phyloP scores from a whole-genome alignment of 805 yeast genomes.

The Vanderwaltozyma polyspora region DNA sequence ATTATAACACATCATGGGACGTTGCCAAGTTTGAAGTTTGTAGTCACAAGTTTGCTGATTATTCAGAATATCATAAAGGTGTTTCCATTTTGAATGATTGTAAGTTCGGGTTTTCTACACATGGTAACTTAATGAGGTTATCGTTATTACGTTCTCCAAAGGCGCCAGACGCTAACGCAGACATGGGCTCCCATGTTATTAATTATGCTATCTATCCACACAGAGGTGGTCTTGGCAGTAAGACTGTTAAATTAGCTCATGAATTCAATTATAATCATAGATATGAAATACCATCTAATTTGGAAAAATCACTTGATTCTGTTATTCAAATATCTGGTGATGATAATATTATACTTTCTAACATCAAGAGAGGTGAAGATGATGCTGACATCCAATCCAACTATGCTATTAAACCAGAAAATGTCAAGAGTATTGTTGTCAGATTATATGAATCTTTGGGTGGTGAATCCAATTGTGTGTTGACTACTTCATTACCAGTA shows the following conservation, averaged over 20 bases:
- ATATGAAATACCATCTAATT: constrained; percentile 11
- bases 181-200: constrained; percentile 79
- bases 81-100: constrained; percentile 73
- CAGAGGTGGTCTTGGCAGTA: constrained; percentile 47
- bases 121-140: constrained; percentile 83
- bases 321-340: constrained; percentile 36
- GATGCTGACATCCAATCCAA: constrained; percentile 45
- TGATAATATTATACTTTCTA: constrained; percentile 53
- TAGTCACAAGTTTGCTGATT: constrained; percentile 87
- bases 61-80: constrained; percentile 79
- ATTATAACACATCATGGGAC: constrained; percentile 92
- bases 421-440: constrained; percentile 45
- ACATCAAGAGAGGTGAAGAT: constrained; percentile 80
- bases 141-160: constrained; percentile 84
- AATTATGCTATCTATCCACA: constrained; percentile 83
- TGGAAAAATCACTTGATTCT: constrained; percentile 16
- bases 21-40: constrained; percentile 94
- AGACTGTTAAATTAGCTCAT: constrained; percentile 63
- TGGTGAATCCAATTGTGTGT: constrained; percentile 48
- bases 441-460: constrained; percentile 86
- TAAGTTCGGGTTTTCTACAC: constrained; percentile 87
- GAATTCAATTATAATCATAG: constrained; percentile 55
- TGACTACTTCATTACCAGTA: constrained; percentile 38
- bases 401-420: constrained; percentile 35
- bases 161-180: constrained; percentile 90